Conservation (phyloP, 495 filamentous ascomycete species). For the Cryomyces antarcticus region DNA sequence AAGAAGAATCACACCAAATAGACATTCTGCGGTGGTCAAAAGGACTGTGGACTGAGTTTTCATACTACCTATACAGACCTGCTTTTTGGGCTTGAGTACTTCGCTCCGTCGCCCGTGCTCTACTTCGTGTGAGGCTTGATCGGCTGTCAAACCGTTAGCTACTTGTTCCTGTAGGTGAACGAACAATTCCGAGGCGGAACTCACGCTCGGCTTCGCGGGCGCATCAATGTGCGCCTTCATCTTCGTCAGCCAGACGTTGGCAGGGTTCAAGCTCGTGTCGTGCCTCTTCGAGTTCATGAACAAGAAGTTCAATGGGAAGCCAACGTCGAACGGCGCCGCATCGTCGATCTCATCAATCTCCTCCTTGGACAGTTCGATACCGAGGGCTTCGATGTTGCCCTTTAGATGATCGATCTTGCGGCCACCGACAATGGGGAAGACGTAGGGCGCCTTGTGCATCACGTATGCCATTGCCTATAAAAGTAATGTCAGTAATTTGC, state of each 20-base stretch:
- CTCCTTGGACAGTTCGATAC: slow-evolving; percentile 30
- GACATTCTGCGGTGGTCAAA: background rate
- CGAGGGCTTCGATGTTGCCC: slow-evolving; percentile 45
- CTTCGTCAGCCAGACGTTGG: background rate
- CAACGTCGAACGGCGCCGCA: slow-evolving; percentile 38
- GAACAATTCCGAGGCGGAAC: background rate
- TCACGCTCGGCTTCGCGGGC: background rate
- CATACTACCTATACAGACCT: background rate
- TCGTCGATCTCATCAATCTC: slow-evolving; percentile 47
- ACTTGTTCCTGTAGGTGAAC: background rate
- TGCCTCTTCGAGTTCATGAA: background rate
- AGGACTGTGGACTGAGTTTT: background rate
- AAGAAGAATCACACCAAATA: background rate
- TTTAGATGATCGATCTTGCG: slow-evolving; percentile 46
- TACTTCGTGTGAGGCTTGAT: background rate
- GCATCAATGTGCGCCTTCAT: background rate
- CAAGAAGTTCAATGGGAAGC: slow-evolving; percentile 30
- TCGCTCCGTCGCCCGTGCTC: background rate
- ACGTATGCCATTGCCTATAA: slow-evolving; percentile 39
- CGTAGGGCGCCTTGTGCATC: slow-evolving; percentile 49
- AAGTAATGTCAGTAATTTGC: background rate
- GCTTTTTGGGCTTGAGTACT: background rate
- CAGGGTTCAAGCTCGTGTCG: background rate
- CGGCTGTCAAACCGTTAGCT: background rate
- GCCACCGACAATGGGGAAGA: slow-evolving; percentile 57